phyloP scores from a whole-genome alignment of 305 asterid genomes.

The Rubia tinctorum region DNA sequence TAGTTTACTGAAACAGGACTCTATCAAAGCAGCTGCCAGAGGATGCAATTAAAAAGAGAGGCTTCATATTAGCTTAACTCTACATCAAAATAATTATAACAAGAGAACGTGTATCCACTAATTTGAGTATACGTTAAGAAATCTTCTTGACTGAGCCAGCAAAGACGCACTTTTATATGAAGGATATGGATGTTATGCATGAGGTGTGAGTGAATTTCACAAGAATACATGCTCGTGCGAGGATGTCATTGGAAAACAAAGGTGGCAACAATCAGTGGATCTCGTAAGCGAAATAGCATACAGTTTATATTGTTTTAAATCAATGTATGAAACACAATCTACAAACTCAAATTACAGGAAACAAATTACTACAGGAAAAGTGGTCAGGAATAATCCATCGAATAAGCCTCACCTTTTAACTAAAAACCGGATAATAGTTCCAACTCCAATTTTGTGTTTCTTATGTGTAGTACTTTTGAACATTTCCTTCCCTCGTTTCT shows the following conservation, averaged over 20 bases:
- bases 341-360: not conserved
- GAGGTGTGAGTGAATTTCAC: not conserved
- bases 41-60: not conserved
- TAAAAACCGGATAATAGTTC: slow-evolving; percentile 56
- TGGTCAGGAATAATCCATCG: not conserved
- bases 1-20: not conserved
- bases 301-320: not conserved
- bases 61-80: not conserved
- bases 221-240: not conserved
- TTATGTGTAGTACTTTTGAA: slow-evolving; percentile 50
- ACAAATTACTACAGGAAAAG: not conserved
- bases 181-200: not conserved
- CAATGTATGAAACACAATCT: not conserved
- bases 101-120: not conserved
- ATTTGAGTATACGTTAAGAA: not conserved
- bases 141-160: not conserved
- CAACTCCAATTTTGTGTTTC: slow-evolving; percentile 69
- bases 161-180: not conserved
- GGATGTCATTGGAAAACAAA: not conserved
- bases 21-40: no score
- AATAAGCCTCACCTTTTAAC: slow-evolving; percentile 59
- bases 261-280: not conserved
- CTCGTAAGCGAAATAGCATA: not conserved
- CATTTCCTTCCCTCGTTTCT: slow-evolving; percentile 50
- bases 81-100: not conserved